Evolutionary conservation across 306 rosid species (phyloP).

Genomic region (Ochetophila trinervis): DNA sequence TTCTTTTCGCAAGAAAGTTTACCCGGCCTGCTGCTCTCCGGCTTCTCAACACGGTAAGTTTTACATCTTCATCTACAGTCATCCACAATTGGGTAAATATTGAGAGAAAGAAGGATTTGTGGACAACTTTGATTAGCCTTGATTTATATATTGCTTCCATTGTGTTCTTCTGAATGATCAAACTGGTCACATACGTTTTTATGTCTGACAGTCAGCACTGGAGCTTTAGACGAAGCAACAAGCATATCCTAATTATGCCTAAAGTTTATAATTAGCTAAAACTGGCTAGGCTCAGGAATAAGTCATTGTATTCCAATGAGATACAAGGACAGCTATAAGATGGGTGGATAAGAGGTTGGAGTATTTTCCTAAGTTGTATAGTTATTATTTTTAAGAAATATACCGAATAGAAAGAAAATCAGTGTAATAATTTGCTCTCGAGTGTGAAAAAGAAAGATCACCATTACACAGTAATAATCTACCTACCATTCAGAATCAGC

Average conservation of each 20-base stretch:
- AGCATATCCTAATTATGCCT: constrained; percentile 14
- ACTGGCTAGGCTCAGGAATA: constrained; percentile 6
- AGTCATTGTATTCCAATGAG: constrained; percentile 1
- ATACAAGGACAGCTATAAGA: constrained; percentile 11
- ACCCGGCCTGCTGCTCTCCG: constrained; percentile 90
- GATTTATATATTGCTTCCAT: not conserved
- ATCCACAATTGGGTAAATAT: constrained; percentile 5
- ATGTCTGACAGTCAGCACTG: constrained; percentile 51
- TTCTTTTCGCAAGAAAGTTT: constrained; percentile 92
- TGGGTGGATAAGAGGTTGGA: not conserved
- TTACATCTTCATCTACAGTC: constrained; percentile 5
- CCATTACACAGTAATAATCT: no score
- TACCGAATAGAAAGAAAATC: not conserved
- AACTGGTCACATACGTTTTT: not conserved
- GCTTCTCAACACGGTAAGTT: constrained; percentile 77
- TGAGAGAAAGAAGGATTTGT: not conserved
- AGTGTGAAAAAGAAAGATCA: not conserved
- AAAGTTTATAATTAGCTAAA: constrained; percentile 16
- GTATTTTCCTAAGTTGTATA: not conserved
- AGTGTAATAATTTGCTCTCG: not conserved
- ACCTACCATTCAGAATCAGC: no score
- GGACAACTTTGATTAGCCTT: not conserved
- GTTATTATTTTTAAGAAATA: not conserved
- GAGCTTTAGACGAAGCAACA: constrained; percentile 41
- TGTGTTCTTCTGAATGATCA: not conserved